These are phyloP conservation scores for Bacidia gigantensis DNA, from an alignment of 495 filamentous ascomycete genomes.

Conservation along the genomic window DNA sequence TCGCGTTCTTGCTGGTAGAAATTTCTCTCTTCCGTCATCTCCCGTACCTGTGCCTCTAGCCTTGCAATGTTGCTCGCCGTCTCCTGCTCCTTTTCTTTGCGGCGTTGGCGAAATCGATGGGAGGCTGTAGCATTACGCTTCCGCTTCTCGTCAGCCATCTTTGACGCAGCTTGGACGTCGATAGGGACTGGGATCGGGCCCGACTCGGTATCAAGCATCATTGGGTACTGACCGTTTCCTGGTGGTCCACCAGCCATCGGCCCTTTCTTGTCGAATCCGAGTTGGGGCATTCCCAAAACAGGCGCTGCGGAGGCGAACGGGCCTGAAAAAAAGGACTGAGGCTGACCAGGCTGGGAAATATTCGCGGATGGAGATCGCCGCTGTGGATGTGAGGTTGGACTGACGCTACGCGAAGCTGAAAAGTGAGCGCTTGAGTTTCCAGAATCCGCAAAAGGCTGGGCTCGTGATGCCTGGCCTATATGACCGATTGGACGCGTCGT, in stretches of 20 bases:
- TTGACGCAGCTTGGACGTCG: constrained; percentile 68
- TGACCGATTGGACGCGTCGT: constrained; percentile 12
- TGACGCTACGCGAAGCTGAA: constrained; percentile 37
- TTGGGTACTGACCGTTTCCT: constrained; percentile 17
- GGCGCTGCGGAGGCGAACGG: constrained; percentile 21
- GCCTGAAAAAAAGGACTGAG: constrained; percentile 19
- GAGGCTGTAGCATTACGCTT: constrained; percentile 91
- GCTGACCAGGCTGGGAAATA: constrained; percentile 14
- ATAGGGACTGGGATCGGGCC: constrained; percentile 49
- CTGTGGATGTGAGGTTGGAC: constrained; percentile 40
- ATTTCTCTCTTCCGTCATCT: constrained; percentile 38
- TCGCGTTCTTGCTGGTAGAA: constrained; percentile 47
- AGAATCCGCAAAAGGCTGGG: constrained; percentile 12
- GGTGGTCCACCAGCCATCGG: constrained; percentile 16
- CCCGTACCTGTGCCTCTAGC: constrained; percentile 45
- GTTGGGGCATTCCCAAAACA: constrained; percentile 14
- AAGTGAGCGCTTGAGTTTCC: constrained; percentile 6
- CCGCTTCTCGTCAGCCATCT: constrained; percentile 77
- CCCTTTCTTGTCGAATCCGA: constrained; percentile 13
- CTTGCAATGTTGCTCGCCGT: constrained; percentile 42
- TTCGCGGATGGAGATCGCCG: constrained; percentile 23
- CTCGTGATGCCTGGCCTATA: constrained; percentile 18
- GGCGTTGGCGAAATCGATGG: constrained; percentile 70
- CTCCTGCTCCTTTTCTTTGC: constrained; percentile 80
- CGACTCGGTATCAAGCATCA: constrained; percentile 24